These are phyloP conservation scores for Globisporangium sylvaticum DNA, from an alignment of 352 stramenopile genomes.

Conservation along the genomic window DNA sequence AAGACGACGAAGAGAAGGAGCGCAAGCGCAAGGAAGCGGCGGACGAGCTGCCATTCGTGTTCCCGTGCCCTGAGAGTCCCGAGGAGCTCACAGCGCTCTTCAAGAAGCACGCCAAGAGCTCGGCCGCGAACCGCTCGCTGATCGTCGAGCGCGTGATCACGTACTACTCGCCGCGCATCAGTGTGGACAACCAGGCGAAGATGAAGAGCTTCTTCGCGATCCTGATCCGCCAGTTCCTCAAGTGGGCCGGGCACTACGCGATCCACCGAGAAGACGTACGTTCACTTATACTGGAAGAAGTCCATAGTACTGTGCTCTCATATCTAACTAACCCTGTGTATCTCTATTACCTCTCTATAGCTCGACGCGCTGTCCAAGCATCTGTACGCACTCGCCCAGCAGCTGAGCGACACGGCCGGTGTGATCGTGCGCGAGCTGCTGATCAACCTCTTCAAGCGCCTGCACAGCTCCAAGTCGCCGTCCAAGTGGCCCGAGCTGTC, in stretches of 20 bases:
- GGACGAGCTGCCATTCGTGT: conserved; percentile 93
- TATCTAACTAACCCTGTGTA: too few relatives aligned
- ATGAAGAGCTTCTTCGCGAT: conserved; percentile 97
- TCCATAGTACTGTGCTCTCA: too few relatives aligned
- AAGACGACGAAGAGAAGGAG: conserved; percentile 45
- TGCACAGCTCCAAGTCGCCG: conserved; percentile 77
- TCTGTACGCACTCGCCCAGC: conserved; percentile 88
- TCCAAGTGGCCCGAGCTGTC: conserved; percentile 85
- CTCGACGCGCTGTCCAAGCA: conserved; percentile 80
- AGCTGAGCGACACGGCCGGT: conserved; percentile 85
- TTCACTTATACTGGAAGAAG: conserved; percentile 4
- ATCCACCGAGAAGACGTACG: conserved; percentile 60
- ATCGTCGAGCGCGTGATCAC: conserved; percentile 92
- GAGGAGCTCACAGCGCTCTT: conserved; percentile 91
- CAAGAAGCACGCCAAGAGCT: conserved; percentile 80
- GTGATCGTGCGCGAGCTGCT: conserved; percentile 89
- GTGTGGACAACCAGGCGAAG: conserved; percentile 91
- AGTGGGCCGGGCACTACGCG: conserved; percentile 80
- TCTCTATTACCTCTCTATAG: too few relatives aligned
- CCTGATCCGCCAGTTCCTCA: conserved; percentile 91
- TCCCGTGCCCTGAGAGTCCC: conserved; percentile 90
- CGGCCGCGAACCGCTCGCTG: conserved; percentile 56
- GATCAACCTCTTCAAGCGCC: conserved; percentile 86
- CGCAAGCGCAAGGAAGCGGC: conserved; percentile 39
- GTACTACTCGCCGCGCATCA: conserved; percentile 92